Evolutionary conservation across 2,329 filamentous ascomycete genomes (phyloP), one percentile per base, ranked within the genome.

Genomic region (Trichoderma pleuroti): DNA sequence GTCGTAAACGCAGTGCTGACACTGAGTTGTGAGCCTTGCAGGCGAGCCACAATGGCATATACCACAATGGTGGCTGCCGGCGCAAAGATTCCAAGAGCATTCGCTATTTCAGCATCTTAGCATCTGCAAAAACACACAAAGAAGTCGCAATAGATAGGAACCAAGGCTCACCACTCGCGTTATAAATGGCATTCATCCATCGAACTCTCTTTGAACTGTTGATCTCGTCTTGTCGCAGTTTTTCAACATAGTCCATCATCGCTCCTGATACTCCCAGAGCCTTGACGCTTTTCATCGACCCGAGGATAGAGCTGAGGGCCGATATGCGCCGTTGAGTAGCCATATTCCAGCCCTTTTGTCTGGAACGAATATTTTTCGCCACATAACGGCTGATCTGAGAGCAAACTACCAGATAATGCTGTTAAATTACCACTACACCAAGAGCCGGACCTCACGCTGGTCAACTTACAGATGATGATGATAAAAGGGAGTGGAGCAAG

Each of bases 381-480:
- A 84, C 81, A 62, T 78, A 82, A 4, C 78, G 77, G 70, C 82
- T 84, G 56, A 82, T 75, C 7, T 77, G 79, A 8, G 82, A 83
- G 73, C 80, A 84, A 12, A 83, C 82, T 83, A 46, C 16, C 56
- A n/a, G 34, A 26, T 32, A 3, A 1, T 60, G 60, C 24, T 6
- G 6, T 71, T n/a, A 71, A 56, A 32, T 5, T 14, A 30, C 21
- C 2, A 21, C 16, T 16, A 16, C 12, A 56, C 6, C 32, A 42
- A 46, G 36, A 8, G 1, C 5, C 16, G 3, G 7, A 1, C 5
- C 4, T 18, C 21, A 26, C 2, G 24, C 12, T 16, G 18, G 49
- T 9, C 16, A 34, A 74, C 81, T 76, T 72, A 84, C 83, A 73
- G 36, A 81, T 78, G 2, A 84, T 83, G n/a, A 84, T 72, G 4